These are phyloP conservation scores for Glaciozyma martinii DNA, from an alignment of 768 basidiomycete genomes.

Conservation along the genomic window DNA sequence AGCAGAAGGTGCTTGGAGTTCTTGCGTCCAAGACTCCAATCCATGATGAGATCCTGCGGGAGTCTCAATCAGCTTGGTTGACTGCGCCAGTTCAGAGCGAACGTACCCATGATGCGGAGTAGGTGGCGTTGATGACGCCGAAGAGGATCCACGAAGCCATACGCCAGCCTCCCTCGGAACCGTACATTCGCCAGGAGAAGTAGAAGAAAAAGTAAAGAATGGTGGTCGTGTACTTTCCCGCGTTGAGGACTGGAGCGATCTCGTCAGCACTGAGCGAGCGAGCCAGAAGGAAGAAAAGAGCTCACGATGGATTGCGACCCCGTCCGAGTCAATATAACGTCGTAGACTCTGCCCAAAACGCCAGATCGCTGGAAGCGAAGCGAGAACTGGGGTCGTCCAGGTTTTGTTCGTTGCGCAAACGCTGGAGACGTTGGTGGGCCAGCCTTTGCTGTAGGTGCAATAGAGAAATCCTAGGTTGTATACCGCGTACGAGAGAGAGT, in stretches of 20 bases:
- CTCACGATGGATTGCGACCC: slow-evolving; percentile 5
- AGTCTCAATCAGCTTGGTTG: not conserved
- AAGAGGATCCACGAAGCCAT: slow-evolving; percentile 65
- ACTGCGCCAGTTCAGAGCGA: not conserved
- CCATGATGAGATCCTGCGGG: slow-evolving; percentile 56
- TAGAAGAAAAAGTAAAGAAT: slow-evolving; percentile 46
- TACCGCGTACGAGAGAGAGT: slow-evolving; percentile 28
- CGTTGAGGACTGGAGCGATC: slow-evolving; percentile 77
- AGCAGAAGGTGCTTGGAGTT: slow-evolving; percentile 54
- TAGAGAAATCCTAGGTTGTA: slow-evolving; percentile 46
- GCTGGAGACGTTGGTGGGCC: slow-evolving; percentile 37
- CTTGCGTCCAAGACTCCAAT: slow-evolving; percentile 70
- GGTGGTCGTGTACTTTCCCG: slow-evolving; percentile 41
- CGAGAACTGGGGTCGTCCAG: slow-evolving; percentile 58
- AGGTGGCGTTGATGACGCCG: slow-evolving; percentile 56
- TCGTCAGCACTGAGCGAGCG: slow-evolving; percentile 35
- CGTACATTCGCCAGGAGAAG: slow-evolving; percentile 42
- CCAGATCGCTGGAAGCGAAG: slow-evolving; percentile 58
- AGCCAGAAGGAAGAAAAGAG: not conserved
- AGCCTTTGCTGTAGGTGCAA: slow-evolving; percentile 60
- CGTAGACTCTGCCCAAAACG: slow-evolving; percentile 79
- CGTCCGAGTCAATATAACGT: slow-evolving; percentile 69
- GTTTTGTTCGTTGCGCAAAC: slow-evolving; percentile 41
- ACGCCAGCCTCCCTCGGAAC: slow-evolving; percentile 35
- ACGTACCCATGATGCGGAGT: slow-evolving; percentile 69